Evolutionary conservation across 2,329 filamentous ascomycete species (phyloP).

Genomic region (Nemania abortiva): DNA sequence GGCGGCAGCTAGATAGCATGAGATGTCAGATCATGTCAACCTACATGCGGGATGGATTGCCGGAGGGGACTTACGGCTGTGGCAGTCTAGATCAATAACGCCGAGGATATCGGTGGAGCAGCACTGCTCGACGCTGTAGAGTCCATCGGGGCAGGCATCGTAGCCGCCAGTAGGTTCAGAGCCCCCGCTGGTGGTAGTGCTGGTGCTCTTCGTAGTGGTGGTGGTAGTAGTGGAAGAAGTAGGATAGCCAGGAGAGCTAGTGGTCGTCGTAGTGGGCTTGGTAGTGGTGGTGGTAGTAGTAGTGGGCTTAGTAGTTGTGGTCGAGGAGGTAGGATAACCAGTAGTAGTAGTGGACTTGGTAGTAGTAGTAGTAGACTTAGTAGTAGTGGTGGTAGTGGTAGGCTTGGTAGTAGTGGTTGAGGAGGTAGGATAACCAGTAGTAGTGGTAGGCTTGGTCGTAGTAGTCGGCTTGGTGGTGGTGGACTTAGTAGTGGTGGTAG

Average conservation of each 20-base stretch:
- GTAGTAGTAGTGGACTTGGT: neutral
- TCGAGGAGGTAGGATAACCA: neutral
- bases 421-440: neutral
- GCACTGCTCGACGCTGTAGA: neutral
- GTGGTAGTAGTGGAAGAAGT: too few species aligned
- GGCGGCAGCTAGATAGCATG: neutral
- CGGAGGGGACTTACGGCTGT: neutral
- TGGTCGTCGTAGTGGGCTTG: neutral
- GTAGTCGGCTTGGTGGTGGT: neutral
- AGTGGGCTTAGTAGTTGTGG: neutral
- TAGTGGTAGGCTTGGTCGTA: too few species aligned
- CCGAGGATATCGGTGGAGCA: slow-evolving; percentile 17
- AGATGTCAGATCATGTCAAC: neutral
- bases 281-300: neutral
- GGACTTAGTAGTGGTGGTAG: neutral
- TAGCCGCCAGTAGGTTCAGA: neutral
- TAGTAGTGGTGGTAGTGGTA: neutral
- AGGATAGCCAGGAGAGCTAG: neutral
- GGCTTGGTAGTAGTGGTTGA: neutral
- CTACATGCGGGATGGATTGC: neutral
- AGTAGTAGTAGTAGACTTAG: neutral
- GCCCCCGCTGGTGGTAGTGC: too few species aligned
- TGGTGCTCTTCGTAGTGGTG: too few species aligned
- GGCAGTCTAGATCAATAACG: neutral
- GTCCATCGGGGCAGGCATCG: neutral